A percentile compares a stretch with the other conserved stretches of the same genome.
phyloP scores from a whole-genome alignment of 768 basidiomycete genomes.

The Psilocybe subaeruginosa region DNA sequence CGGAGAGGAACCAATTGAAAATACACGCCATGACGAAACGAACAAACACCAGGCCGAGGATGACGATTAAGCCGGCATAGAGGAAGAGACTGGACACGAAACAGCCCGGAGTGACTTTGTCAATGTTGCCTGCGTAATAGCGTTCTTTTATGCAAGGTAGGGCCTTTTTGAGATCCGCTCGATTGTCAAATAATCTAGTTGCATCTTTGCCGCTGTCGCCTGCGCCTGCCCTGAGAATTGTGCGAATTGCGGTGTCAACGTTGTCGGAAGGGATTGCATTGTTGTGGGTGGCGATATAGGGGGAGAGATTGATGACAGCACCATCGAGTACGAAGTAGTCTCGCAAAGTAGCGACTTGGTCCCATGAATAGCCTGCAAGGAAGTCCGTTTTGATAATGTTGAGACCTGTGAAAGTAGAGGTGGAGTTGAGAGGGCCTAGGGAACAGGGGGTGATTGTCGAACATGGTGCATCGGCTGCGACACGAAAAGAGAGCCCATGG shows the following conservation, averaged over 20 bases:
- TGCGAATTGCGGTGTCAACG: conserved; percentile 84
- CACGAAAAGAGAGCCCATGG: conserved; percentile 58
- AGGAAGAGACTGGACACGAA: conserved; percentile 89
- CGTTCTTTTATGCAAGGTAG: conserved; percentile 83
- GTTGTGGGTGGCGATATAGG: conserved; percentile 81
- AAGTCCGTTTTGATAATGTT: conserved; percentile 66
- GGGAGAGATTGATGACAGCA: conserved; percentile 88
- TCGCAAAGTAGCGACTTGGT: conserved; percentile 70
- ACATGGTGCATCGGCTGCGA: conserved; percentile 80
- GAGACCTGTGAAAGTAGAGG: conserved; percentile 62
- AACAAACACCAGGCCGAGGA: conserved; percentile 86
- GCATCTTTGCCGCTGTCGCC: conserved; percentile 80
- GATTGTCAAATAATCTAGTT: conserved; percentile 84
- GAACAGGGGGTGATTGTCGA: conserved; percentile 60
- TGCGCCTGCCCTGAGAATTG: conserved; percentile 54
- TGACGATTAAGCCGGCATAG: conserved; percentile 88
- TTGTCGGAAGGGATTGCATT: conserved; percentile 68
- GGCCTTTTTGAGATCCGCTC: conserved; percentile 61
- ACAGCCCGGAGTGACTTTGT: conserved; percentile 96
- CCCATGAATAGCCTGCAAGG: conserved; percentile 90
- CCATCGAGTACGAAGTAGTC: conserved; percentile 93
- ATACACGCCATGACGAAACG: conserved; percentile 96
- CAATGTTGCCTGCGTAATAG: conserved; percentile 93
- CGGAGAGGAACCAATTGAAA: conserved; percentile 96
- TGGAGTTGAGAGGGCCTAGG: conserved; percentile 59